Conservation (phyloP, 257 asterid species). For the Primulina eburnea region DNA sequence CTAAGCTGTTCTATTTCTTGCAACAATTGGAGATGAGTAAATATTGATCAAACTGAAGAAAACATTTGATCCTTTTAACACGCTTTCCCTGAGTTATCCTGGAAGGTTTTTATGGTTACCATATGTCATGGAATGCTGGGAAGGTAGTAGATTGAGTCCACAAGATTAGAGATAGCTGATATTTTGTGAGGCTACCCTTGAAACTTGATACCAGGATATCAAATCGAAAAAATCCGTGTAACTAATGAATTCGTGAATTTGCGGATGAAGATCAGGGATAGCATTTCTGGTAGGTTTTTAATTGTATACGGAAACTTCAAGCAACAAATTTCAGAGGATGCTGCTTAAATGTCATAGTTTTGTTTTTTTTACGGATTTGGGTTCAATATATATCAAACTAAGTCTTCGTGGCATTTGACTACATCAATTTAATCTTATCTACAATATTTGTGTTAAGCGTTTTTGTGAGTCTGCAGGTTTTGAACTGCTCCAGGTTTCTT, state of each 20-base stretch:
- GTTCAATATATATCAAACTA: neutral
- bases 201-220: neutral
- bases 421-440: neutral
- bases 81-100: too few species aligned
- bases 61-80: neutral
- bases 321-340: neutral
- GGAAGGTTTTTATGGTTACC: neutral
- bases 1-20: too few species aligned
- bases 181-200: too few species aligned
- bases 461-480: conserved; percentile 13
- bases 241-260: neutral
- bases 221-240: neutral
- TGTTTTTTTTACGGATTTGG: conserved; percentile 2
- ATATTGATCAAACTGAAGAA: neutral
- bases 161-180: neutral
- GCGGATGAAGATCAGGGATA: neutral
- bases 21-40: too few species aligned
- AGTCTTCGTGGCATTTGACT: neutral
- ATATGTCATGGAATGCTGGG: neutral
- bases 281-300: neutral
- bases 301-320: neutral
- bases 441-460: neutral
- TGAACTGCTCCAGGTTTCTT: conserved; percentile 9
- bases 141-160: too few species aligned
- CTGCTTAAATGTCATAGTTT: neutral